These are phyloP conservation scores for Blastomyces gilchristii DNA, from an alignment of 2,329 filamentous ascomycete genomes.

Conservation along the genomic window DNA sequence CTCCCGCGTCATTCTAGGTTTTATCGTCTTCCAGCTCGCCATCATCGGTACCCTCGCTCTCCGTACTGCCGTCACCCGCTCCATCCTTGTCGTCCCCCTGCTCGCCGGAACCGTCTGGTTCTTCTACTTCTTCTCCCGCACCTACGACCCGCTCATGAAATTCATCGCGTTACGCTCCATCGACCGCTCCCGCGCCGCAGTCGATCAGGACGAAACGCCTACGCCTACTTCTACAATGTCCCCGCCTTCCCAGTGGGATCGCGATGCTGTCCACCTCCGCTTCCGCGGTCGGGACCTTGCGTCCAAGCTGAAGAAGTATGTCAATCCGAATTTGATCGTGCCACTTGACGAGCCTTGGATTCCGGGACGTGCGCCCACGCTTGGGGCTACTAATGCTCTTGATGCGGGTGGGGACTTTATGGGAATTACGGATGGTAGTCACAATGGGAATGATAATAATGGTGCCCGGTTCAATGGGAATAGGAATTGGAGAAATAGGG, in stretches of 20 bases:
- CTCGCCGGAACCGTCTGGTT: conserved; percentile 80
- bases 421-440: background rate
- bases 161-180: conserved; percentile 90
- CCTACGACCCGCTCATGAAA: conserved; percentile 78
- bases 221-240: conserved; percentile 31
- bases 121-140: conserved; percentile 65
- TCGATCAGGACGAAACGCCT: conserved; percentile 20
- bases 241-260: conserved; percentile 34
- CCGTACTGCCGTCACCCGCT: conserved; percentile 60
- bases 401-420: background rate
- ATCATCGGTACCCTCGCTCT: conserved; percentile 80
- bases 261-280: conserved; percentile 33
- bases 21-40: conserved; percentile 81
- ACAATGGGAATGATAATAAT: background rate
- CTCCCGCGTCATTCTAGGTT: conserved; percentile 74
- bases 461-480: background rate
- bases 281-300: conserved; percentile 33
- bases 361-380: conserved; percentile 21
- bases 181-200: conserved; percentile 43
- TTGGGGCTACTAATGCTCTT: background rate
- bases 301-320: conserved; percentile 35
- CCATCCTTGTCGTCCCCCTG: conserved; percentile 64
- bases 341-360: conserved; percentile 39
- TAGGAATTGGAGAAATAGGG: background rate
- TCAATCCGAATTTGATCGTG: conserved; percentile 38